Evolutionary conservation across 2,329 filamentous ascomycete species (phyloP).

Genomic region (Incumbomyces lentus): DNA sequence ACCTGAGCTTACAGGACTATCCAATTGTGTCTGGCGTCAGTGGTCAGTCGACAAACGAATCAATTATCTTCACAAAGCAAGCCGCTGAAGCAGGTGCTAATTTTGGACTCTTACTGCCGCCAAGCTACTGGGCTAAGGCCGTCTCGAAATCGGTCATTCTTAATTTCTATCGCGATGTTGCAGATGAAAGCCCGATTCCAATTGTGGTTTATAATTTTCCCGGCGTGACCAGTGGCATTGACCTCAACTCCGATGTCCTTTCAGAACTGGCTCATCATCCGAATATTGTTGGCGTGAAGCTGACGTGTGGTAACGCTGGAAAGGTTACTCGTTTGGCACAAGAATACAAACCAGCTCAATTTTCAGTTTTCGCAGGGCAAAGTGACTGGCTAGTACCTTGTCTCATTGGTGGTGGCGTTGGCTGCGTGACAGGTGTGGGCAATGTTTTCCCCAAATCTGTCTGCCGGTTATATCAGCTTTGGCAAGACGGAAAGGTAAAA

Average conservation of each 20-base stretch:
- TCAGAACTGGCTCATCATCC: constrained; percentile 24
- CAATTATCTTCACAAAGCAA: constrained; percentile 33
- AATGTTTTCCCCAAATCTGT: constrained; percentile 79
- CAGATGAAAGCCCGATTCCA: constrained; percentile 48
- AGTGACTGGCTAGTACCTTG: constrained; percentile 77
- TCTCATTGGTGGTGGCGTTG: constrained; percentile 64
- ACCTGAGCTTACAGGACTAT: constrained; percentile 25
- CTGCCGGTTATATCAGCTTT: constrained; percentile 68
- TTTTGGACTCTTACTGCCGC: constrained; percentile 64
- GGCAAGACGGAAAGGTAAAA: constrained; percentile 58
- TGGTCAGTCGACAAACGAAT: constrained; percentile 30
- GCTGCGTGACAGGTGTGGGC: constrained; percentile 76
- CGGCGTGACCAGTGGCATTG: constrained; percentile 30
- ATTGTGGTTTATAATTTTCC: constrained; percentile 40
- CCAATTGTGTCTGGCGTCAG: constrained; percentile 34
- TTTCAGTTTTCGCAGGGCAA: background rate
- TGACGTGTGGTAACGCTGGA: constrained; percentile 61
- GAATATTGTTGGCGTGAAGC: constrained; percentile 30
- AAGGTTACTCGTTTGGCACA: constrained; percentile 42
- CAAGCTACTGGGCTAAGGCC: constrained; percentile 60
- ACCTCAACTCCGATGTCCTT: constrained; percentile 33
- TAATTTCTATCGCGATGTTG: constrained; percentile 56
- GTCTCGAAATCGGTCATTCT: constrained; percentile 50
- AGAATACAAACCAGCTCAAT: background rate
- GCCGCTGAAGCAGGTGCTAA: constrained; percentile 57